These are phyloP conservation scores for Fusarium domesticum DNA, from an alignment of 2,329 filamentous ascomycete species.

Conservation along the genomic window DNA sequence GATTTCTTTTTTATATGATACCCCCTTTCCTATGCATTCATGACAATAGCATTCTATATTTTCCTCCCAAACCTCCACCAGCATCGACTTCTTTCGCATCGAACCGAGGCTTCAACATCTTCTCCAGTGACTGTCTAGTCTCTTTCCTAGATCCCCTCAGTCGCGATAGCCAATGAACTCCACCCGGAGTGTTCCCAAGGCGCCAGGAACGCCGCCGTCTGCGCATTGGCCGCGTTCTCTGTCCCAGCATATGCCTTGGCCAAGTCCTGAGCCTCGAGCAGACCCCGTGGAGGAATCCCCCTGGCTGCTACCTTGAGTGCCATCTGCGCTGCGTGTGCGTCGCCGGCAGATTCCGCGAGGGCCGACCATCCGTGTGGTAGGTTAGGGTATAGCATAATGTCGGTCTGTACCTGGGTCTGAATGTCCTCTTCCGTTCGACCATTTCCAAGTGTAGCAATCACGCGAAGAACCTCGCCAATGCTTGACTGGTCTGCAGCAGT, in stretches of 20 bases:
- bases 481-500: conserved; percentile 61
- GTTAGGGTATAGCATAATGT: conserved; percentile 77
- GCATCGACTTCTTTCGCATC: no score
- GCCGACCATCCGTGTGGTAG: conserved; percentile 79
- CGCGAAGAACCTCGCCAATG: conserved; percentile 72
- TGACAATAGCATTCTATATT: no score
- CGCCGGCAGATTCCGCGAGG: conserved; percentile 59
- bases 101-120: not conserved
- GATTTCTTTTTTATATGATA: conserved; percentile 13
- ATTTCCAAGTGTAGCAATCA: conserved; percentile 61
- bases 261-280: conserved; percentile 66
- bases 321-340: conserved; percentile 65
- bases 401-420: conserved; percentile 65
- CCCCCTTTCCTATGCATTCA: conserved; percentile 9
- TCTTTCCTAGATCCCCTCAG: conserved; percentile 20
- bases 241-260: conserved; percentile 72
- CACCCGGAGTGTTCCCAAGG: conserved; percentile 73
- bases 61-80: not conserved
- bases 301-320: conserved; percentile 74
- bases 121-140: not conserved
- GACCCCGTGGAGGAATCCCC: conserved; percentile 69
- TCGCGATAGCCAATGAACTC: conserved; percentile 48
- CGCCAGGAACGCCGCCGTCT: conserved; percentile 73
- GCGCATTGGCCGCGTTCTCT: conserved; percentile 67
- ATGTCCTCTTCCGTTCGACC: conserved; percentile 48